These are phyloP conservation scores for Phytophthora pini DNA, from an alignment of 352 stramenopile species.

Conservation along the genomic window DNA sequence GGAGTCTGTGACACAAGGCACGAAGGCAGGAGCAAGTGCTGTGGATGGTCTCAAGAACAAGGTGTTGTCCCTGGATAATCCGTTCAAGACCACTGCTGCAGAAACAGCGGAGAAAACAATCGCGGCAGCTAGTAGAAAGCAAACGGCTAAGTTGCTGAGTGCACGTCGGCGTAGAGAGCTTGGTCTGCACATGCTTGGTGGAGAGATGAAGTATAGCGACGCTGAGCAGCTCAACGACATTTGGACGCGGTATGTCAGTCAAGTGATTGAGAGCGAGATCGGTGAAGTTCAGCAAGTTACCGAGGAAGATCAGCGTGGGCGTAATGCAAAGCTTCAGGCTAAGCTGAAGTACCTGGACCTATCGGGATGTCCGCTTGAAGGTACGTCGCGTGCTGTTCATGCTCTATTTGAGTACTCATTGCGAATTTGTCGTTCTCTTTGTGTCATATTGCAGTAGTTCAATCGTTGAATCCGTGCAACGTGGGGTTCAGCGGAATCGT, in stretches of 20 bases:
- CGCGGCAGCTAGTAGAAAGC: slow-evolving; percentile 39
- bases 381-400: slow-evolving; percentile 26
- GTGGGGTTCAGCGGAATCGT: slow-evolving; percentile 62
- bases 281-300: slow-evolving; percentile 26
- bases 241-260: slow-evolving; percentile 65
- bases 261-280: slow-evolving; percentile 57
- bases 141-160: slow-evolving; percentile 67
- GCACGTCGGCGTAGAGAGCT: slow-evolving; percentile 63
- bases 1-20: slow-evolving; percentile 30
- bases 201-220: slow-evolving; percentile 59
- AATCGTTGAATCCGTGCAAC: slow-evolving; percentile 63
- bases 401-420: background rate
- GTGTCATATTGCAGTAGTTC: slow-evolving; percentile 46
- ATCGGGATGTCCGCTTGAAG: slow-evolving; percentile 73
- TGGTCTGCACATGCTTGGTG: slow-evolving; percentile 60
- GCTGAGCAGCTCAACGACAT: slow-evolving; percentile 71
- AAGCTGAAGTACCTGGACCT: slow-evolving; percentile 75
- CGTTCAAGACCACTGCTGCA: slow-evolving; percentile 51
- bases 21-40: slow-evolving; percentile 20
- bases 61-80: slow-evolving; percentile 81
- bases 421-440: background rate
- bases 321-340: slow-evolving; percentile 43
- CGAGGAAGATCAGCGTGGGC: slow-evolving; percentile 24
- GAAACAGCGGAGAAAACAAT: slow-evolving; percentile 36
- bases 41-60: slow-evolving; percentile 81